phyloP scores from a whole-genome alignment of 2,329 filamentous ascomycete species.

The Pseudofabraea citricarpa region DNA sequence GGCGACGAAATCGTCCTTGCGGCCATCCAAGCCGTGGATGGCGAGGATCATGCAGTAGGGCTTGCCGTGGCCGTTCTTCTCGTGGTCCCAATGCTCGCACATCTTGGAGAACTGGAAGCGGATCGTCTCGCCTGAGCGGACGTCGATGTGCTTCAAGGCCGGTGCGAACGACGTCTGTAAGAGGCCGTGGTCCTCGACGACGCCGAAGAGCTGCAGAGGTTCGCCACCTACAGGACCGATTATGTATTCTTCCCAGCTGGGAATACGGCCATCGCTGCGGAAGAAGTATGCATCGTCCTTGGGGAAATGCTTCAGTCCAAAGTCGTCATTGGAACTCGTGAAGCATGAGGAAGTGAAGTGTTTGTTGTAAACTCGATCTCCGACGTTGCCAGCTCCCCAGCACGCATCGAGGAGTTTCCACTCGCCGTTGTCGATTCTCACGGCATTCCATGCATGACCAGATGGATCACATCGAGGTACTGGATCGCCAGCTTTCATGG shows the following conservation, averaged over 20 bases:
- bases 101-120: conserved; percentile 77
- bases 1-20: conserved; percentile 62
- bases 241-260: conserved; percentile 80
- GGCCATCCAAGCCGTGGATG: conserved; percentile 61
- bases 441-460: conserved; percentile 90
- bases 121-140: conserved; percentile 54
- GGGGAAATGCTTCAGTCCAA: conserved; percentile 79
- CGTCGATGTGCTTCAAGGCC: conserved; percentile 50
- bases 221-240: conserved; percentile 50
- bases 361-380: conserved; percentile 54
- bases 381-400: conserved; percentile 81
- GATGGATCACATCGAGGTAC: conserved; percentile 58
- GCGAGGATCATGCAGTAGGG: conserved; percentile 66
- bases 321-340: conserved; percentile 65
- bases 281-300: conserved; percentile 64
- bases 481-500: conserved; percentile 57
- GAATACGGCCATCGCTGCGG: conserved; percentile 62
- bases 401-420: conserved; percentile 93
- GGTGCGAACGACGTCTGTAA: conserved; percentile 59
- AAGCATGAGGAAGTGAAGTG: conserved; percentile 62
- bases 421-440: conserved; percentile 76
- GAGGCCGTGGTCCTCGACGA: conserved; percentile 45
- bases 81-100: conserved; percentile 80
- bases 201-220: conserved; percentile 41
- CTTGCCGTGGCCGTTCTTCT: conserved; percentile 59